Evolutionary conservation across 768 basidiomycete genomes (phyloP).

Genomic region (Agaricus sinodeliciosus): DNA sequence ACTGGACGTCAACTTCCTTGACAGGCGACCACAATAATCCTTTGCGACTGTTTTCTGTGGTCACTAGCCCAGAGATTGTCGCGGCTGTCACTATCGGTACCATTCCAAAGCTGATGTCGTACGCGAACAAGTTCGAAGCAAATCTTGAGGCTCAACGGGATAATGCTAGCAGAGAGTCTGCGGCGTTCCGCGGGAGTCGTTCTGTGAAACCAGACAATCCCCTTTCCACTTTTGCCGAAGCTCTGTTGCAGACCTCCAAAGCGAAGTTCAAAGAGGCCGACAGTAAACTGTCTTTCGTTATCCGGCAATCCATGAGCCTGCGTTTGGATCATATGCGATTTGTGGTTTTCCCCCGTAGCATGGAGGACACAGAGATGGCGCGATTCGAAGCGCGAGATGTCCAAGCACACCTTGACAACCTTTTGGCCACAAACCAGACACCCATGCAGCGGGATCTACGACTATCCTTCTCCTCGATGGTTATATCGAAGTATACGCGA

Average conservation of each 20-base stretch:
- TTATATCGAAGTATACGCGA: conserved; percentile 68
- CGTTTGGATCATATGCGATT: conserved; percentile 58
- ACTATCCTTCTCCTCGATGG: conserved; percentile 70
- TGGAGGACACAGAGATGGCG: conserved; percentile 72
- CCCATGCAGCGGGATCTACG: conserved; percentile 59
- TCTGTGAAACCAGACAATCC: conserved; percentile 73
- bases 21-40: conserved; percentile 34
- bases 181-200: conserved; percentile 67
- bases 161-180: conserved; percentile 74
- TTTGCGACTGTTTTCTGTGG: conserved; percentile 67
- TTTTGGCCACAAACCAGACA: conserved; percentile 41
- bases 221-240: conserved; percentile 78
- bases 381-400: conserved; percentile 66
- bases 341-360: conserved; percentile 72
- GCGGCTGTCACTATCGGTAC: conserved; percentile 67
- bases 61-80: conserved; percentile 62
- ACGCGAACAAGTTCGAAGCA: conserved; percentile 66
- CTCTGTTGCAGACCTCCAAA: conserved; percentile 72
- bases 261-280: conserved; percentile 67
- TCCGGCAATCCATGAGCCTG: conserved; percentile 72
- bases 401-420: conserved; percentile 62
- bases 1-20: conserved; percentile 60
- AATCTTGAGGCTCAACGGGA: conserved; percentile 69
- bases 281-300: conserved; percentile 47
- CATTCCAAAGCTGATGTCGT: conserved; percentile 69